Conservation (phyloP, 495 filamentous ascomycete genomes). For the Endocarpon pusillum region DNA sequence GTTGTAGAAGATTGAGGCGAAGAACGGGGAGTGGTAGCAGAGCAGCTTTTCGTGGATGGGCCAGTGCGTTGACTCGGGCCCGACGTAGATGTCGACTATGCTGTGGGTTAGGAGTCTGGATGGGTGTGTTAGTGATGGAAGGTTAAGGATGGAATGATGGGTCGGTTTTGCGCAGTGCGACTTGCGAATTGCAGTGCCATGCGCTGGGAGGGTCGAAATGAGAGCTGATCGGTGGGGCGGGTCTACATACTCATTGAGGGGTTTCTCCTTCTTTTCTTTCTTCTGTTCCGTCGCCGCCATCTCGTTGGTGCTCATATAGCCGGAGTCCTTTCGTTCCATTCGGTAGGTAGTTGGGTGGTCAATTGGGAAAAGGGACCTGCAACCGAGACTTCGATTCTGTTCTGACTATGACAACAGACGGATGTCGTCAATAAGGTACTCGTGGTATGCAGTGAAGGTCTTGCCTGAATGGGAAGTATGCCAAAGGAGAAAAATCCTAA, state of each 20-base stretch:
- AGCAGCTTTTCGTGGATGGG: conserved; percentile 34
- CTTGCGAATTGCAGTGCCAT: neutral
- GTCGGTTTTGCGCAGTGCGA: neutral
- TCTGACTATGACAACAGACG: no score
- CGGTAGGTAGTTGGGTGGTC: no score
- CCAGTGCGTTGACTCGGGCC: conserved; percentile 26
- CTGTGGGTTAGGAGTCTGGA: conserved; percentile 26
- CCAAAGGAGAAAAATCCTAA: no score
- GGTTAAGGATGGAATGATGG: neutral
- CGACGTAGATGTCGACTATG: conserved; percentile 34
- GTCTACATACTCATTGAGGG: conserved; percentile 11
- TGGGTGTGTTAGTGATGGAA: conserved; percentile 5
- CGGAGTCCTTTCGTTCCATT: no score
- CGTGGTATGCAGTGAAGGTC: no score
- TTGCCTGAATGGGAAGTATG: no score
- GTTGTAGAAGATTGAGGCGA: conserved; percentile 27
- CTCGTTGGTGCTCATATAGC: no score
- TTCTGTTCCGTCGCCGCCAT: no score
- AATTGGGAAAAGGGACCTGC: no score
- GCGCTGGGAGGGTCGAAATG: neutral
- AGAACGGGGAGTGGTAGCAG: conserved; percentile 30
- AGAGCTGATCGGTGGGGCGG: neutral
- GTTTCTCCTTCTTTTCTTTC: conserved; percentile 9
- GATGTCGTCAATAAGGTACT: no score
- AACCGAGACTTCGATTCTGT: no score